Evolutionary conservation across 2,329 filamentous ascomycete genomes (phyloP).

Genomic region (Sordariomycetes sp.): DNA sequence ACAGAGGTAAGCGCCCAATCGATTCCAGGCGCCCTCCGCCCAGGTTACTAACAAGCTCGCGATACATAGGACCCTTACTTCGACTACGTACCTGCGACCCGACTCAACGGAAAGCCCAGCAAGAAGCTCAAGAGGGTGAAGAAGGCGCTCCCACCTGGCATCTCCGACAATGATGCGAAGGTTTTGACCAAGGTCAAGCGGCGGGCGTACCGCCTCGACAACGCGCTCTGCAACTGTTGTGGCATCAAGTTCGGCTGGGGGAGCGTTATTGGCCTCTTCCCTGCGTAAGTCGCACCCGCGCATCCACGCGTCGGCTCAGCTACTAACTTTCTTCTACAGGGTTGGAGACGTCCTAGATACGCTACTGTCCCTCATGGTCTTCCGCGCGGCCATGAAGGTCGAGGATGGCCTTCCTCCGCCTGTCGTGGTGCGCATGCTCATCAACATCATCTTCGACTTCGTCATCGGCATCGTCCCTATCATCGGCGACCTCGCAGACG

Average conservation of each 20-base stretch:
- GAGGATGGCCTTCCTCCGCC: conserved; percentile 61
- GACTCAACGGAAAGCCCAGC: conserved; percentile 50
- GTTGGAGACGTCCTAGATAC: conserved; percentile 67
- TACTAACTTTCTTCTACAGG: conserved; percentile 24
- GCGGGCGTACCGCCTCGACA: conserved; percentile 76
- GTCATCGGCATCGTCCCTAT: conserved; percentile 64
- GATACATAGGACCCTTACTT: conserved; percentile 73
- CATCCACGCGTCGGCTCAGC: background rate
- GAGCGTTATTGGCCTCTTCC: conserved; percentile 73
- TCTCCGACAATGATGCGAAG: conserved; percentile 71
- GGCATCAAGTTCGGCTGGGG: conserved; percentile 85
- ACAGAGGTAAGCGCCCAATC: conserved; percentile 30
- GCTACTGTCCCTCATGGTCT: conserved; percentile 64
- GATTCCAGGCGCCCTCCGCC: background rate
- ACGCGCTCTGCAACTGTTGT: conserved; percentile 69
- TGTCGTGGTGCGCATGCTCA: conserved; percentile 61
- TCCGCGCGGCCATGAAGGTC: conserved; percentile 60
- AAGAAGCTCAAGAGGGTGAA: conserved; percentile 74
- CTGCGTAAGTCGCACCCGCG: conserved; percentile 47
- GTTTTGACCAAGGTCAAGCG: conserved; percentile 80
- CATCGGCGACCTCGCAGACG: conserved; percentile 65
- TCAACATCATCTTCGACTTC: conserved; percentile 71
- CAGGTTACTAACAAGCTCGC: background rate
- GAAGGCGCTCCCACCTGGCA: conserved; percentile 73
- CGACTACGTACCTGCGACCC: conserved; percentile 67